Evolutionary conservation across 2,329 filamentous ascomycete genomes (phyloP).

Genomic region (Claviceps arundinis): DNA sequence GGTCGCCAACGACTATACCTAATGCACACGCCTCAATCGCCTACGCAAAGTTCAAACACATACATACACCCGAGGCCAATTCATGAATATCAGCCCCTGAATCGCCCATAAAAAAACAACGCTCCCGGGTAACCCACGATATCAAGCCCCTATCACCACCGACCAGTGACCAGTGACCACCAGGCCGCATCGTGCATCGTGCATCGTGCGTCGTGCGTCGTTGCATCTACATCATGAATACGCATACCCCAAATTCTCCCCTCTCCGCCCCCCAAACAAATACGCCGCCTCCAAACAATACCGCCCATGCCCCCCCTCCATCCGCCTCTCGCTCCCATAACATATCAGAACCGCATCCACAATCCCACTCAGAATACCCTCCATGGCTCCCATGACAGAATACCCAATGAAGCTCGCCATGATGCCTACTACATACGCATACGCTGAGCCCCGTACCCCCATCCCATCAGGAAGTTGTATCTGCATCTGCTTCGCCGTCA

Average conservation of each 20-base stretch:
- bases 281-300: slow-evolving; percentile 89
- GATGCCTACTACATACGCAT: slow-evolving; percentile 87
- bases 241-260: slow-evolving; percentile 8
- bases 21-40: no score
- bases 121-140: no score
- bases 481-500: slow-evolving; percentile 67
- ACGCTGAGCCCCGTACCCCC: slow-evolving; percentile 64
- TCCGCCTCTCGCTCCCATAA: slow-evolving; percentile 78
- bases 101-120: no score
- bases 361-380: slow-evolving; percentile 75
- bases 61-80: no score
- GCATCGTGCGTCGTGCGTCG: no score
- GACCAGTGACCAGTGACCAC: no score
- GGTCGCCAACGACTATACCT: no score
- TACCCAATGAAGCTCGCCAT: slow-evolving; percentile 92
- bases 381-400: slow-evolving; percentile 82
- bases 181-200: no score
- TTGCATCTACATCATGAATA: neutral
- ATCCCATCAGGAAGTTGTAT: slow-evolving; percentile 41
- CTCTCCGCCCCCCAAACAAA: slow-evolving; percentile 56
- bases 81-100: no score
- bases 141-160: no score
- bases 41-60: no score
- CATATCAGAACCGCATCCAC: slow-evolving; percentile 83
- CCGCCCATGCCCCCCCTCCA: slow-evolving; percentile 51